Conservation (phyloP, 208 protist species). For the Trypanosoma lewisi region DNA sequence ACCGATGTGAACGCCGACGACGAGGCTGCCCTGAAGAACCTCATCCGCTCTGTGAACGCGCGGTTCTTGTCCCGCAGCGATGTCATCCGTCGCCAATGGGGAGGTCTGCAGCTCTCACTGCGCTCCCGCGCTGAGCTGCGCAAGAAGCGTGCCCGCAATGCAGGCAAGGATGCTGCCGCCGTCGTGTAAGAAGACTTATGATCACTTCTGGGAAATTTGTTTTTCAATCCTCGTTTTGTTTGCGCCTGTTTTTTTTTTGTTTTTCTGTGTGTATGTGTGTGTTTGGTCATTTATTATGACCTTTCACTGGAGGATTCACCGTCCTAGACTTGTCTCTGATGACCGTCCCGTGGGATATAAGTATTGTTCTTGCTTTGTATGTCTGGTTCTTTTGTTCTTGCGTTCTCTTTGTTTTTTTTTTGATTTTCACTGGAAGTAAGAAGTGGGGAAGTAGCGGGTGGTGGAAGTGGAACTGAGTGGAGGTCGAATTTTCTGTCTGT, state of each 20-base stretch:
- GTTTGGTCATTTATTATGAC: neutral
- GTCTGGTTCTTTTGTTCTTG: slow-evolving; percentile 3
- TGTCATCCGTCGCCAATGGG: slow-evolving; percentile 92
- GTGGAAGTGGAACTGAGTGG: no score
- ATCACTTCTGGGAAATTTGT: neutral
- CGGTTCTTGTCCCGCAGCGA: slow-evolving; percentile 94
- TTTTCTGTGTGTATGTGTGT: neutral
- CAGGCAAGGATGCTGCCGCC: slow-evolving; percentile 63
- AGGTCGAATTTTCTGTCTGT: no score
- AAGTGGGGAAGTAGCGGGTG: no score
- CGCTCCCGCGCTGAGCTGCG: slow-evolving; percentile 77
- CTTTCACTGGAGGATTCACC: neutral
- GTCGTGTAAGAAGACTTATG: slow-evolving; percentile 17
- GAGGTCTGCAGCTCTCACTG: slow-evolving; percentile 89
- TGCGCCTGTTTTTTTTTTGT: neutral
- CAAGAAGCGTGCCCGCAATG: slow-evolving; percentile 82
- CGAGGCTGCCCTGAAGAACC: slow-evolving; percentile 86
- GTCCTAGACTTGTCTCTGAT: neutral
- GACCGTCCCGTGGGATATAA: neutral
- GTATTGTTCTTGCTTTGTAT: neutral
- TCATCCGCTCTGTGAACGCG: slow-evolving; percentile 91
- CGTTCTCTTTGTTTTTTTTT: slow-evolving; percentile 10
- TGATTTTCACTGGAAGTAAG: no score
- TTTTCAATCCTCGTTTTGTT: no score
- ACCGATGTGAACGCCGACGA: slow-evolving; percentile 95